phyloP scores from a whole-genome alignment of 1,139 yeast species.

The Pichia sp. region DNA sequence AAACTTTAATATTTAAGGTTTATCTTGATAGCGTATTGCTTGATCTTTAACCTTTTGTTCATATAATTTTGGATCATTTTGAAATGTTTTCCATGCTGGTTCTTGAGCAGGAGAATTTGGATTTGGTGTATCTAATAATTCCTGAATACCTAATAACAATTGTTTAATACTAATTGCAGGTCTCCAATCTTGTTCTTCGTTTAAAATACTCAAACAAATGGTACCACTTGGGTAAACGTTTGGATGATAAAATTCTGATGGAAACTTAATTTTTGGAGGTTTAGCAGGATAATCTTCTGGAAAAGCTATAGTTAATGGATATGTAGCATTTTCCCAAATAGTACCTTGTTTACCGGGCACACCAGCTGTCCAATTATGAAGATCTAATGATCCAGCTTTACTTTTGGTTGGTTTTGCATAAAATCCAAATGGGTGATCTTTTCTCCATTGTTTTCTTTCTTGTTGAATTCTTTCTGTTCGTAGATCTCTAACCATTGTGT shows the following conservation, averaged over 20 bases:
- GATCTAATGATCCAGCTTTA: slow-evolving; percentile 74
- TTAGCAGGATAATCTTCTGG: slow-evolving; percentile 93
- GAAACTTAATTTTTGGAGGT: slow-evolving; percentile 90
- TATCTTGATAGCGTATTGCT: slow-evolving; percentile 52
- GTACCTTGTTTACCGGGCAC: slow-evolving; percentile 90
- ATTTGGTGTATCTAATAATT: slow-evolving; percentile 81
- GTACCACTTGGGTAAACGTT: slow-evolving; percentile 97
- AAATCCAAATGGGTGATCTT: slow-evolving; percentile 97
- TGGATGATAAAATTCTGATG: slow-evolving; percentile 89
- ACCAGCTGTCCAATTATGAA: slow-evolving; percentile 89
- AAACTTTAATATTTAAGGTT: background rate
- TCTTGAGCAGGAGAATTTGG: slow-evolving; percentile 97
- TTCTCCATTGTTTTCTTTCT: slow-evolving; percentile 95
- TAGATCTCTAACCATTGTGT: slow-evolving; percentile 41
- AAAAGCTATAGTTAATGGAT: slow-evolving; percentile 76
- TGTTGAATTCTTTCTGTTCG: slow-evolving; percentile 79
- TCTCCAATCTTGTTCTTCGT: slow-evolving; percentile 97
- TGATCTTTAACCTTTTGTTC: slow-evolving; percentile 77
- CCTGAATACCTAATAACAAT: slow-evolving; percentile 87
- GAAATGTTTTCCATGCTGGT: slow-evolving; percentile 87
- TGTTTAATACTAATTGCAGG: slow-evolving; percentile 94
- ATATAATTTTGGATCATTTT: slow-evolving; percentile 60
- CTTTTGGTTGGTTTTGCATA: slow-evolving; percentile 81
- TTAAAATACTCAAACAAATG: slow-evolving; percentile 83
- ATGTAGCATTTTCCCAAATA: slow-evolving; percentile 82